Evolutionary conservation across 2,329 filamentous ascomycete species (phyloP).

Genomic region (Botrytis aclada): DNA sequence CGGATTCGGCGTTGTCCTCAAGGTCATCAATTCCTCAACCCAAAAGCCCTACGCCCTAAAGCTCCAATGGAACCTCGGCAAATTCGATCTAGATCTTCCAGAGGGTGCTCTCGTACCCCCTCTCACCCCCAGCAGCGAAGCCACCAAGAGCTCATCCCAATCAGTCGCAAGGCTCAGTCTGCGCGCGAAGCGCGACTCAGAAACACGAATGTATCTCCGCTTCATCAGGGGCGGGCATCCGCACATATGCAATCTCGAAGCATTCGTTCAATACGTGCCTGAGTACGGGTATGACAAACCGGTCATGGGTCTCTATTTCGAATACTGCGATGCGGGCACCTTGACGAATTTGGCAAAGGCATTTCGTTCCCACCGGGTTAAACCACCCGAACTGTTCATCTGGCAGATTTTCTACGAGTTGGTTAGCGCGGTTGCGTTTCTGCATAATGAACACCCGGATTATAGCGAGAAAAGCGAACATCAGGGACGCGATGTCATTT

Average conservation of each 20-base stretch:
- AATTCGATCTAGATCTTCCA: background rate
- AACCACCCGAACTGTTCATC: background rate
- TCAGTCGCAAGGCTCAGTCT: background rate
- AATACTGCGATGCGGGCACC: background rate
- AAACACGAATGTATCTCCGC: constrained; percentile 3
- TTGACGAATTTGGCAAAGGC: background rate
- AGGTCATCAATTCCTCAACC: background rate
- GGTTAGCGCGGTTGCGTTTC: background rate
- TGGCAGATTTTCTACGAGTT: constrained; percentile 8
- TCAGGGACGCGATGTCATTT: background rate
- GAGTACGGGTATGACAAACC: background rate
- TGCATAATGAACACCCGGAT: constrained; percentile 17
- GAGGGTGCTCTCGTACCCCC: background rate
- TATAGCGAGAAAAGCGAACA: background rate
- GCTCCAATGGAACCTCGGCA: background rate
- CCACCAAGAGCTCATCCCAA: background rate
- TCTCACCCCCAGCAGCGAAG: background rate
- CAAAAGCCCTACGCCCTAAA: constrained; percentile 9
- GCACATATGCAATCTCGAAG: constrained; percentile 9
- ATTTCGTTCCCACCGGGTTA: background rate
- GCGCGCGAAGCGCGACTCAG: background rate
- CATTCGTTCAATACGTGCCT: constrained; percentile 4
- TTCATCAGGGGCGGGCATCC: constrained; percentile 6
- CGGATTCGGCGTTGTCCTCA: background rate
- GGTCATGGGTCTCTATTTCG: constrained; percentile 5